Base-by-base conservation (phyloP, 495 filamentous ascomycete species). In the Tuber calosporum region DNA sequence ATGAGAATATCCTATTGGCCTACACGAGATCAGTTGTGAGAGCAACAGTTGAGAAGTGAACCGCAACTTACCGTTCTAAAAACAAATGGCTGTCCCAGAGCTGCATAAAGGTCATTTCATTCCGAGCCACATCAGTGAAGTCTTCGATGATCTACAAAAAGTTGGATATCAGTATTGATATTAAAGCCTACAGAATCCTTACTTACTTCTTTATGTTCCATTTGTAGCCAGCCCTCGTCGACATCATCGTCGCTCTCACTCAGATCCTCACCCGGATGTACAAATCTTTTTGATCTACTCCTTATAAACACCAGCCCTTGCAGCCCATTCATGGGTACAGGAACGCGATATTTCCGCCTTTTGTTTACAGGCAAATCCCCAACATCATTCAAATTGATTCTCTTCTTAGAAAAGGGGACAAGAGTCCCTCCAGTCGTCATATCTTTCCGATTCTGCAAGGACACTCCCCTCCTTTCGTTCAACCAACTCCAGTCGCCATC, bases 161-260 rank as follows among this genome's bases (percentile, higher is more conserved):
- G 39, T 79, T 79, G 70, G 70, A 48, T 58, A 70, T 26, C 67
- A 67, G 41, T 39, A 69, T 66, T 36, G 4, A 53, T 34, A 70
- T 41, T 38, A n/a, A 30, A 68, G 66, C 72, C 36, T n/a, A 76
- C 48, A 69, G 37, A 26, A 20, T 48, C 39, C 34, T 39, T 69
- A 73, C 79, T 72, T 79, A 79, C 80, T 72, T 79, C 79, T 68
- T 81, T 80, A 66, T 81, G 80, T 70, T 79, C 77, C 72, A 77
- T 80, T 43, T 77, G 69, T 19, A 81, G 66, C 80, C 80, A 81
- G 17, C 77, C 72, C 68, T 81, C 80, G 41, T 81, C 79, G 58
- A 76, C 79, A 22, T 81, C 80, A 38, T 81, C 80, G n/a, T 81
- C 80, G 73, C 80, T 81, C 45, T 81, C 80, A 70, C 79, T 81